Percentiles rank a stretch among this genome's conserved stretches.
Evolutionary conservation across 305 asterid genomes (phyloP).

Genomic region (Solanum hybrid): DNA sequence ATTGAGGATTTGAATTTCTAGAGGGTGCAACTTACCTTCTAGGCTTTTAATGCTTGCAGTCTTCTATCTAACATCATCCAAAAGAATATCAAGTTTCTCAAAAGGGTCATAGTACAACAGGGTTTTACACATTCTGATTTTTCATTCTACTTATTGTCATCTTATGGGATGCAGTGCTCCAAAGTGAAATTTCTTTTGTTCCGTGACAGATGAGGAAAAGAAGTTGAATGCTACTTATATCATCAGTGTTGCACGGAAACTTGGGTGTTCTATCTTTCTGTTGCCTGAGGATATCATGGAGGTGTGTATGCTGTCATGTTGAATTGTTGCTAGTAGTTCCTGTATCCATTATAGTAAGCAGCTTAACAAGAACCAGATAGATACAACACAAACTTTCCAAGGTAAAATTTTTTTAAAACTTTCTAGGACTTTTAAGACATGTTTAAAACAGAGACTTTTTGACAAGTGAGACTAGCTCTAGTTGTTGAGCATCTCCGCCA

Average conservation of each 20-base stretch:
- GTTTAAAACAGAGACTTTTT: neutral
- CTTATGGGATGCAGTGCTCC: neutral
- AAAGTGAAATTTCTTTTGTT: conserved; percentile 4
- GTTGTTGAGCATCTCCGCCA: neutral
- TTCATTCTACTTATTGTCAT: neutral
- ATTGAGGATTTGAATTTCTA: neutral
- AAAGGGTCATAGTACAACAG: neutral
- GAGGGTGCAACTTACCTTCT: neutral
- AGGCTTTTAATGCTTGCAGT: neutral
- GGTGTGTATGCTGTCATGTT: conserved; percentile 31
- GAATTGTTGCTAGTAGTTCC: neutral
- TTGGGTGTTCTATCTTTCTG: conserved; percentile 93
- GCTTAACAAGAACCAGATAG: neutral
- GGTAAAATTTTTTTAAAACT: neutral
- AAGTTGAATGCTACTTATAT: conserved; percentile 93
- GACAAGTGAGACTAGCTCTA: neutral
- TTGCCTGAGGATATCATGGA: conserved; percentile 96
- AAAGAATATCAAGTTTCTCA: neutral
- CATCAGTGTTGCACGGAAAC: conserved; percentile 94
- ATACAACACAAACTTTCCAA: neutral
- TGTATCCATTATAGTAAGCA: neutral
- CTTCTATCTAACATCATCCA: neutral
- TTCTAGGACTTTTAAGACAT: neutral
- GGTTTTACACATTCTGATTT: neutral
- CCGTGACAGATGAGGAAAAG: conserved; percentile 65